Evolutionary conservation across 495 filamentous ascomycete genomes (phyloP).

Genomic region (Neurospora cerealis): DNA sequence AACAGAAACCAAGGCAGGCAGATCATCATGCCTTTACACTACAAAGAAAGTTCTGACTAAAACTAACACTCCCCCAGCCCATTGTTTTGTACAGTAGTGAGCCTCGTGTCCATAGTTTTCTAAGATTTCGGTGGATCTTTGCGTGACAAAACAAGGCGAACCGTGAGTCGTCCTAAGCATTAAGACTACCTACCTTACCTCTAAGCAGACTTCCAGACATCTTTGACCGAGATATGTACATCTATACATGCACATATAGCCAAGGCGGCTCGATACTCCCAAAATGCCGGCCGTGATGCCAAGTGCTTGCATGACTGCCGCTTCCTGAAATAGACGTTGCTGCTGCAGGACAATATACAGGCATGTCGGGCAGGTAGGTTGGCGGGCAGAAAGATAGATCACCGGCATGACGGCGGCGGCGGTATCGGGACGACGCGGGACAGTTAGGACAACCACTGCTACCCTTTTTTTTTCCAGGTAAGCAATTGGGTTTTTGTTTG

Average conservation of each 20-base stretch:
- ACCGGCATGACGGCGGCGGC: not conserved
- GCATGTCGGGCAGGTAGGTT: not conserved
- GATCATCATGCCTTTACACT: not conserved
- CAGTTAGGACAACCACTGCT: not conserved
- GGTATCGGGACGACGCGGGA: not conserved
- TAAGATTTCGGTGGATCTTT: too few species aligned
- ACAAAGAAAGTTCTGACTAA: not conserved
- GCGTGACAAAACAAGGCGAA: not conserved
- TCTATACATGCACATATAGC: not conserved
- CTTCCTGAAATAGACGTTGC: not conserved
- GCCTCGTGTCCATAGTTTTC: not conserved
- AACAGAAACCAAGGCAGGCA: not conserved
- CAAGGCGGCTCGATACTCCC: not conserved
- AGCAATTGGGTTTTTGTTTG: not conserved
- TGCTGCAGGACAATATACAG: not conserved
- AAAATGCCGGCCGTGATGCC: not conserved
- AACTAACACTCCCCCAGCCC: not conserved
- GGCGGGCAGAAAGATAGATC: not conserved
- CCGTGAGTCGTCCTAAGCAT: not conserved
- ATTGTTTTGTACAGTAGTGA: not conserved
- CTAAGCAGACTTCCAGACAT: not conserved
- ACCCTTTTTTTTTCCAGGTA: not conserved
- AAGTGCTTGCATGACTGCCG: not conserved
- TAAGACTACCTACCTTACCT: not conserved
- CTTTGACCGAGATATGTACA: not conserved